Evolutionary conservation across 306 rosid species (phyloP).

Genomic region (Phaseolus lunatus): DNA sequence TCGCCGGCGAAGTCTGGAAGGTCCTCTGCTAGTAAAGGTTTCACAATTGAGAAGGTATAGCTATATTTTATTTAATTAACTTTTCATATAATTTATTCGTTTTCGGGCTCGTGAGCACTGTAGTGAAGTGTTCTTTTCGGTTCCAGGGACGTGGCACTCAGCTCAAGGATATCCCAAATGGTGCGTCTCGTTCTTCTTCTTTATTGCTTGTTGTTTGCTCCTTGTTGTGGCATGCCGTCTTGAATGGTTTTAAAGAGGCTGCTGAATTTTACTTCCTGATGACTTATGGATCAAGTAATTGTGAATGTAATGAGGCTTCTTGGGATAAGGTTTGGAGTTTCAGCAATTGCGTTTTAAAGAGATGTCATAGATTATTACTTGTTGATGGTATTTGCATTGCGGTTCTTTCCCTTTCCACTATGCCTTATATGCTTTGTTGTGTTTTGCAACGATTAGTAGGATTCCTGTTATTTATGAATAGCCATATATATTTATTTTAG

Average conservation of each 20-base stretch:
- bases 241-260: neutral
- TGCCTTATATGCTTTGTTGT: neutral
- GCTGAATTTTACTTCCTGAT: conserved; percentile 6
- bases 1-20: conserved; percentile 53
- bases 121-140: neutral
- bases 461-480: neutral
- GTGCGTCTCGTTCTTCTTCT: conserved; percentile 46
- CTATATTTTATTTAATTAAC: neutral
- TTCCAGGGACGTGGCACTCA: conserved; percentile 89
- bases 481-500: neutral
- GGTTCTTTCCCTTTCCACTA: neutral
- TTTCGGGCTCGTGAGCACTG: neutral
- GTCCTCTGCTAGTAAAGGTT: conserved; percentile 61
- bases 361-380: neutral
- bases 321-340: neutral
- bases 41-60: conserved; percentile 77
- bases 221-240: neutral
- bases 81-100: neutral
- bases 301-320: neutral
- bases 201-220: neutral
- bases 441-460: neutral
- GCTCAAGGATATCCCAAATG: conserved; percentile 93
- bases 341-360: neutral
- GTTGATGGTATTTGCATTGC: neutral
- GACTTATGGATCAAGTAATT: neutral